Base-by-base conservation (phyloP, 441 rosid genomes). In the Euphorbia corollata region DNA sequence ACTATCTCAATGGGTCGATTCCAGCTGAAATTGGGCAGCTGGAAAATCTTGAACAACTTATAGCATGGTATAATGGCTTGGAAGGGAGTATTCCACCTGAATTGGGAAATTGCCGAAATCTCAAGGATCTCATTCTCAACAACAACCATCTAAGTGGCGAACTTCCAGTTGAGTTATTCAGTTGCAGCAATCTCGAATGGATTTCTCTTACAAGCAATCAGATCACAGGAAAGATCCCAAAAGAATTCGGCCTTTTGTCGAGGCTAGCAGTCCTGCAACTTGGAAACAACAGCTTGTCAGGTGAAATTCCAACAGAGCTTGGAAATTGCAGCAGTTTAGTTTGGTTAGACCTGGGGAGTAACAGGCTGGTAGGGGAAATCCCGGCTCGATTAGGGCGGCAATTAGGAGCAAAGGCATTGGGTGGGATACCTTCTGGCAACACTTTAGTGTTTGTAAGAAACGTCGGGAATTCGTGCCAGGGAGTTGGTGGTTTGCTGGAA, bases 11-110 rank as follows among this genome's bases (percentile, higher is more conserved):
- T 56, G 99, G 99, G 0, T 78, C 95, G 53, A 89, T 94, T 69
- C 99, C 99, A 0, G 61, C 85, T 3, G 96, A 86, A 76, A 75
- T 91, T 45, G 98, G 97, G 65, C 74, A 27, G 86, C 88, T 96
- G 98, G 97, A 94, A 18, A 92, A 88, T 95, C 93, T 93, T 16
- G 99, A 93, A 77, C 95, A 93, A 69, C 79, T 91, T 57, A 90
- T 90, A 51, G 95, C 99, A 0, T 93, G 99, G 99, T 87, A 79
- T 68, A 93, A 90, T 82, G 83, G 83, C 19, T 59, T 93, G 79
- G 83, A 90, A 68, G 99, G 99, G 0, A 65, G 43, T 34, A 84
- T 93, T 59, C 76, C 86, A 87, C 77, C 89, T 88, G 67, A 84
- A 82, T 2, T 94, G 97, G 15, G 81, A 75, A 62, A 92, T 90